These are phyloP conservation scores for Suillus lakei DNA, from an alignment of 768 basidiomycete genomes.

Conservation along the genomic window DNA sequence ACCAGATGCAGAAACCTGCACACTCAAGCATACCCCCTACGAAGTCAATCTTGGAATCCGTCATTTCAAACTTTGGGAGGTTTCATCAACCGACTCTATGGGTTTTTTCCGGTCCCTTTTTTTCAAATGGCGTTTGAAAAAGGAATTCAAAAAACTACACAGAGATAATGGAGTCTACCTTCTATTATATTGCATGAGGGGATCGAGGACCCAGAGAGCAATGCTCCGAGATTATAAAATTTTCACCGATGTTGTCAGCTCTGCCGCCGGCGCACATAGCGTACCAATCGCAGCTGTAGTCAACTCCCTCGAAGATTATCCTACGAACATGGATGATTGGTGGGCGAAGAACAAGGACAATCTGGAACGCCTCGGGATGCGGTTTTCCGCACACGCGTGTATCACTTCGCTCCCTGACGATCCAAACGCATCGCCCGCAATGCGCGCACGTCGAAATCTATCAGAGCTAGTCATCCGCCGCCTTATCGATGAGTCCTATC, in stretches of 20 bases:
- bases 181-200: constrained; percentile 40
- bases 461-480: constrained; percentile 27
- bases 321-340: constrained; percentile 41
- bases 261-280: constrained; percentile 33
- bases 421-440: neutral
- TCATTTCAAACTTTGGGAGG: constrained; percentile 36
- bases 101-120: constrained; percentile 29
- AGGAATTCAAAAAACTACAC: constrained; percentile 33
- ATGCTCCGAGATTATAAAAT: constrained; percentile 35
- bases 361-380: constrained; percentile 39
- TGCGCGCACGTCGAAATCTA: neutral
- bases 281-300: constrained; percentile 37
- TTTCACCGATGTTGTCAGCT: constrained; percentile 33
- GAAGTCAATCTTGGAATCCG: constrained; percentile 20
- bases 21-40: constrained; percentile 36
- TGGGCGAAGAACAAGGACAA: constrained; percentile 39
- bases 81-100: constrained; percentile 32
- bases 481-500: neutral
- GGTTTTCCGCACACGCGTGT: constrained; percentile 46
- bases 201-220: constrained; percentile 28
- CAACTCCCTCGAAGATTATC: constrained; percentile 38
- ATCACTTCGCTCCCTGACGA: constrained; percentile 37
- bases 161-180: constrained; percentile 35
- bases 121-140: constrained; percentile 28
- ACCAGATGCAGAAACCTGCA: constrained; percentile 38